Evolutionary conservation across 495 filamentous ascomycete genomes (phyloP).

Genomic region (Trichoderma gamsii): DNA sequence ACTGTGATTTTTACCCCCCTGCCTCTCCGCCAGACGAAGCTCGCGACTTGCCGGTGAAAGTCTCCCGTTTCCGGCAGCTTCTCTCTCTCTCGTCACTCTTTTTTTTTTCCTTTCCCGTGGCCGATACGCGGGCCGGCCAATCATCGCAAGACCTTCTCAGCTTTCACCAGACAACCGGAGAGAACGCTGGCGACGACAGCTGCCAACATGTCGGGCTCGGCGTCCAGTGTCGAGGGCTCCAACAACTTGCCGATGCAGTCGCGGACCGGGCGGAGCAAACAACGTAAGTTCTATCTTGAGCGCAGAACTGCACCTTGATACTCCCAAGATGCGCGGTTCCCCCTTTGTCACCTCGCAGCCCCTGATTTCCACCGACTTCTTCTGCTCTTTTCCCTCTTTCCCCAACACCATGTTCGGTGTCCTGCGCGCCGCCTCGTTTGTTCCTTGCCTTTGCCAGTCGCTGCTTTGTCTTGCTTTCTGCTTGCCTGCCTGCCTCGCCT

Average conservation of each 20-base stretch:
- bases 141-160: background rate
- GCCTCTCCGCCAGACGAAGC: constrained; percentile 2
- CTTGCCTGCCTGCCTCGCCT: background rate
- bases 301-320: constrained; percentile 21
- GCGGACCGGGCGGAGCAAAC: constrained; percentile 67
- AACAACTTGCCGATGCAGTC: constrained; percentile 68
- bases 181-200: background rate
- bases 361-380: background rate
- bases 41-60: constrained; percentile 3
- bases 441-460: background rate
- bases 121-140: constrained; percentile 18
- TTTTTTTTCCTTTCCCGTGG: constrained; percentile 19
- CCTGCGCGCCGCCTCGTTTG: background rate
- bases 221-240: constrained; percentile 29
- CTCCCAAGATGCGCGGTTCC: background rate
- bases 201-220: background rate
- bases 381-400: background rate
- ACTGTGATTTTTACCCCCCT: background rate
- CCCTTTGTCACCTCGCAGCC: no score
- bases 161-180: background rate
- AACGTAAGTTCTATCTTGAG: constrained; percentile 58
- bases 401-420: background rate
- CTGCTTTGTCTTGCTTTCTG: background rate
- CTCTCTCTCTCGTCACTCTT: constrained; percentile 20
- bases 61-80: constrained; percentile 21